Conservation (phyloP, 2,329 filamentous ascomycete species). For the Macrophomina tecta region DNA sequence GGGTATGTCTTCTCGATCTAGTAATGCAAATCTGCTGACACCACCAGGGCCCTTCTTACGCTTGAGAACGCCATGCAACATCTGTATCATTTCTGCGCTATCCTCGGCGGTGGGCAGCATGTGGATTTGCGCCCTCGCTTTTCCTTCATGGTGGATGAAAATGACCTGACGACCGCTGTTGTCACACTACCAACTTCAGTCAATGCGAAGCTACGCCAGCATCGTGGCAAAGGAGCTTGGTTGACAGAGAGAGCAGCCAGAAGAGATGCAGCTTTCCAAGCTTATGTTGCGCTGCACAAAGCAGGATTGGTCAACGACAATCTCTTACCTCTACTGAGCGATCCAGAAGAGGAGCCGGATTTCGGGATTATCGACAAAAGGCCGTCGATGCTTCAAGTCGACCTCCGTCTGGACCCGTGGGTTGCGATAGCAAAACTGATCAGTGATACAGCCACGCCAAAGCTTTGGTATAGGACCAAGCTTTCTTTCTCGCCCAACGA, state of each 20-base stretch:
- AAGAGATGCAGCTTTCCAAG: conserved; percentile 83
- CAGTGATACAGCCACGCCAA: neutral
- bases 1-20: conserved; percentile 33
- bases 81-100: conserved; percentile 79
- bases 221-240: conserved; percentile 65
- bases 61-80: conserved; percentile 77
- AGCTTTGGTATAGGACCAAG: conserved; percentile 4
- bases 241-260: conserved; percentile 71
- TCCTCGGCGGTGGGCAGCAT: conserved; percentile 64
- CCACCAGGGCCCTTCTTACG: conserved; percentile 67
- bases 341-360: conserved; percentile 7
- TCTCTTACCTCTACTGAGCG: conserved; percentile 64
- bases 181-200: conserved; percentile 76
- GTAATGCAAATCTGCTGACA: neutral
- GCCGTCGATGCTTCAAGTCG: conserved; percentile 37
- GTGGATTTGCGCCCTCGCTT: conserved; percentile 73
- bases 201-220: conserved; percentile 63
- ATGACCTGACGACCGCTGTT: conserved; percentile 56
- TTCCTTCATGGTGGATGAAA: conserved; percentile 53
- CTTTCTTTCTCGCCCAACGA: conserved; percentile 1
- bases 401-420: conserved; percentile 42
- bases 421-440: neutral
- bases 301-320: conserved; percentile 78
- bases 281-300: conserved; percentile 72
- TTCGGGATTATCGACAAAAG: conserved; percentile 32